A percentile compares a stretch with the other conserved stretches of the same genome.
Evolutionary conservation across 495 filamentous ascomycete species (phyloP).

Genomic region (Hypoxylon rickii): DNA sequence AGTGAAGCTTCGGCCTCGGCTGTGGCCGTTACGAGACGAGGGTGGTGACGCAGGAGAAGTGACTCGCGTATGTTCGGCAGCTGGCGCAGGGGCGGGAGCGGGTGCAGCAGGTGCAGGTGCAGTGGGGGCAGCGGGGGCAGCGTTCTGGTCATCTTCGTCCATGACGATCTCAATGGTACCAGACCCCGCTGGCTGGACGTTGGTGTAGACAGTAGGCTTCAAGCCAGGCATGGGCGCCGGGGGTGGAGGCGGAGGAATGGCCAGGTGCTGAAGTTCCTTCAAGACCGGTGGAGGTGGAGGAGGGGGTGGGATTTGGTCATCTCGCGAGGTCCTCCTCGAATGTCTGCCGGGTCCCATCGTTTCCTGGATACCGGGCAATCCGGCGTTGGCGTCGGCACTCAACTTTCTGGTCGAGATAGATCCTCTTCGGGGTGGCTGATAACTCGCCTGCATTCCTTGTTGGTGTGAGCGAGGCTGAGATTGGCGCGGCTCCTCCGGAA

Average conservation of each 20-base stretch:
- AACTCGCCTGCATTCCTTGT: conserved; percentile 52
- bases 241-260: conserved; percentile 66
- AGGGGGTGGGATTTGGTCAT: conserved; percentile 55
- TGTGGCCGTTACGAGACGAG: conserved; percentile 58
- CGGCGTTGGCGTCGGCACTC: conserved; percentile 38
- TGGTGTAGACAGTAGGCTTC: conserved; percentile 44
- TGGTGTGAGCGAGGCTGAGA: conserved; percentile 54
- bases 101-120: conserved; percentile 28
- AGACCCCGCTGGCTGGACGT: conserved; percentile 52
- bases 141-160: conserved; percentile 58
- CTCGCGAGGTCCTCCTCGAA: conserved; percentile 40
- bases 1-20: conserved; percentile 66
- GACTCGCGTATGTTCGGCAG: background rate
- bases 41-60: conserved; percentile 9
- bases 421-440: conserved; percentile 44
- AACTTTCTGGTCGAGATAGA: conserved; percentile 43
- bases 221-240: conserved; percentile 59
- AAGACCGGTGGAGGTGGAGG: conserved; percentile 65
- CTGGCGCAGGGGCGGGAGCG: conserved; percentile 22
- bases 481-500: conserved; percentile 58
- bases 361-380: conserved; percentile 62
- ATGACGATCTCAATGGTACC: conserved; percentile 77
- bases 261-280: conserved; percentile 84
- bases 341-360: conserved; percentile 56
- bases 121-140: conserved; percentile 33